Evolutionary conservation across 2,329 filamentous ascomycete genomes (phyloP).

Genomic region (Paraphaeosphaeria minitans): DNA sequence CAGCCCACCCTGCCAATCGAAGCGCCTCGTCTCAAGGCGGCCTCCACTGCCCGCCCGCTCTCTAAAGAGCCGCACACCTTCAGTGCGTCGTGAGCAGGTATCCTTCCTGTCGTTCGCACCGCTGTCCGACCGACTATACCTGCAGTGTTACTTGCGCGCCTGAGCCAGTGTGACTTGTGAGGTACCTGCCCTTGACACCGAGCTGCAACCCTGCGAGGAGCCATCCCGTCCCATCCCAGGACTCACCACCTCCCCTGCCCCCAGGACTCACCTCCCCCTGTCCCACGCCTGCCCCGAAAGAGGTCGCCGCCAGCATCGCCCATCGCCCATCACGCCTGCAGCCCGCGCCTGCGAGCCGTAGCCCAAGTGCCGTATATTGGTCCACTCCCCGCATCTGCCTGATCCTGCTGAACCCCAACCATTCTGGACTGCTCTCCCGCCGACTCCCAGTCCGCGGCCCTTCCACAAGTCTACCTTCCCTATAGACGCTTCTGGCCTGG

Average conservation of each 20-base stretch:
- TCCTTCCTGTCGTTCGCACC: slow-evolving; percentile 30
- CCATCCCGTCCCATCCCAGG: slow-evolving; percentile 6
- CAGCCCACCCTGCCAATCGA: slow-evolving; percentile 35
- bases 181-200: slow-evolving; percentile 29
- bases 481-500: slow-evolving; percentile 26
- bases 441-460: slow-evolving; percentile 29
- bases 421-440: slow-evolving; percentile 35
- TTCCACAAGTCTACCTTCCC: slow-evolving; percentile 30
- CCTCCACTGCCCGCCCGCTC: slow-evolving; percentile 20
- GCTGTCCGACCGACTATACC: slow-evolving; percentile 15
- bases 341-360: slow-evolving; percentile 27
- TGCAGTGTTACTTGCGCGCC: slow-evolving; percentile 26
- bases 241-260: slow-evolving; percentile 19
- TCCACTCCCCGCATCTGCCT: slow-evolving; percentile 40
- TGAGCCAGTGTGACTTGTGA: slow-evolving; percentile 24
- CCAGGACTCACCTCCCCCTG: slow-evolving; percentile 21
- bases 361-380: slow-evolving; percentile 47
- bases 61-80: slow-evolving; percentile 36
- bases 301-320: slow-evolving; percentile 39
- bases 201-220: slow-evolving; percentile 14
- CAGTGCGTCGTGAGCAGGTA: slow-evolving; percentile 22
- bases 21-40: slow-evolving; percentile 22
- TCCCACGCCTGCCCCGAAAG: slow-evolving; percentile 31
- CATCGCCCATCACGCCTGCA: slow-evolving; percentile 36
- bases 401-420: slow-evolving; percentile 29